Base-by-base conservation (phyloP, 2,329 filamentous ascomycete genomes). In the Fusarium sp. region DNA sequence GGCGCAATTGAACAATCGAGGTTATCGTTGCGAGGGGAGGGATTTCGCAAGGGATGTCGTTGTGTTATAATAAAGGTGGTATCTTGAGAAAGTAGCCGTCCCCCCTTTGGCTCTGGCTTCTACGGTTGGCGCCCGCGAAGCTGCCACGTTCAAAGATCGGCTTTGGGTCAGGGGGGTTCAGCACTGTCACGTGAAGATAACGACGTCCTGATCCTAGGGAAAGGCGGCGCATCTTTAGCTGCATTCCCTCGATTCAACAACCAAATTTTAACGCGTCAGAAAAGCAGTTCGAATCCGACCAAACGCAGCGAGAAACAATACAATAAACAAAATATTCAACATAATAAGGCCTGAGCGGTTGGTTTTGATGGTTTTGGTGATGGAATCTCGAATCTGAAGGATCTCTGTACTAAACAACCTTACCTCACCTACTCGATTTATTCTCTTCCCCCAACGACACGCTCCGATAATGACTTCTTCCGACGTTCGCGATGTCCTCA, bases 401-500 rank as follows among this genome's bases (percentile, higher is more conserved):
- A 55, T 50, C 19, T 33, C 41, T 47, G 60, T 51, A 63, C 51
- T 26, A 41, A 48, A 22, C 19, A 41, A 33, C 43, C 17, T 55
- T 26, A 39, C 26, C 40, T 35, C n/a, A 6, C 19, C 33, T 30
- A 8, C 26, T 37, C 32, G 48, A 30, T 43, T 41, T 41, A 54
- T 19, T 33, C 13, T 45, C 37, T 22, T 26, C 14, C 17, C 17
- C 37, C 64, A 26, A 61, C 62, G 61, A 51, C 55, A 68, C 62
- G 59, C 71, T 58, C 68, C 69, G 74, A 83, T 74, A 68, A 92
- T 92, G 90, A 85, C 90, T 64, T 90, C 90, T 67, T 87, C 89
- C 78, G 93, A 97, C 84, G 88, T 96, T 72, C 93, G 92, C 82
- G 93, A 97, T 78, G 92, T 97, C 76, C 89, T 97, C 75, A 93